Evolutionary conservation across 2,329 filamentous ascomycete genomes (phyloP).

Genomic region (Ophiocordyceps camponoti-leonardi): DNA sequence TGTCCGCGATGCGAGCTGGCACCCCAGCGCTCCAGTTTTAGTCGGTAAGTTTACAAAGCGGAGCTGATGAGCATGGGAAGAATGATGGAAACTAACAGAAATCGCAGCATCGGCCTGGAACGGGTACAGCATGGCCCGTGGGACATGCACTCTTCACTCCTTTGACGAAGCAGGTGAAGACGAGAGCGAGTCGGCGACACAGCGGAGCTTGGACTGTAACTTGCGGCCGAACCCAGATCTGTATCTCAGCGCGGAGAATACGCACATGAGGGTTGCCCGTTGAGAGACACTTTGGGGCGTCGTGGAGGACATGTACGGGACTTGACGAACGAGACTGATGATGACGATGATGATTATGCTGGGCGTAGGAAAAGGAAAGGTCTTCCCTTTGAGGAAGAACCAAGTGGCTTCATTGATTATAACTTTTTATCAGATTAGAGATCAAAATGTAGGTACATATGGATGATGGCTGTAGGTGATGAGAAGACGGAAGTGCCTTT

Average conservation of each 20-base stretch:
- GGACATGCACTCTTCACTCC: slow-evolving; percentile 62
- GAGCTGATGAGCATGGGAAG: background rate
- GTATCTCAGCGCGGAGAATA: slow-evolving; percentile 4
- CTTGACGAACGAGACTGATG: too few relatives aligned
- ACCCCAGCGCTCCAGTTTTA: slow-evolving; percentile 67
- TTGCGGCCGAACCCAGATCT: slow-evolving; percentile 23
- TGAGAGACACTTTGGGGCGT: background rate
- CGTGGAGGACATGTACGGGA: too few relatives aligned
- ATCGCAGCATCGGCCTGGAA: slow-evolving; percentile 63
- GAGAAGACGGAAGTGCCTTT: too few relatives aligned
- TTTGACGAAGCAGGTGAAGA: slow-evolving; percentile 51
- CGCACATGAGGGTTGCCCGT: slow-evolving; percentile 4
- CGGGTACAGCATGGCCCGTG: slow-evolving; percentile 53
- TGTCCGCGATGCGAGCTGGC: slow-evolving; percentile 81
- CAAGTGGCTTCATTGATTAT: too few relatives aligned
- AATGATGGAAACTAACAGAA: background rate
- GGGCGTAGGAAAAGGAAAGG: too few relatives aligned
- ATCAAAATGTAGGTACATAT: too few relatives aligned
- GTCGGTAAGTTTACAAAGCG: slow-evolving; percentile 30
- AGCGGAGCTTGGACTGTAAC: slow-evolving; percentile 41
- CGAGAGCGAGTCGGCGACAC: slow-evolving; percentile 44
- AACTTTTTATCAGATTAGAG: too few relatives aligned
- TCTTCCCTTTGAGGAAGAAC: too few relatives aligned
- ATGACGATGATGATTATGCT: too few relatives aligned
- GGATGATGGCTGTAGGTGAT: too few relatives aligned